These are phyloP conservation scores for Lignosus rhinocerotis DNA, from an alignment of 1,284 basidiomycete genomes.

Conservation along the genomic window DNA sequence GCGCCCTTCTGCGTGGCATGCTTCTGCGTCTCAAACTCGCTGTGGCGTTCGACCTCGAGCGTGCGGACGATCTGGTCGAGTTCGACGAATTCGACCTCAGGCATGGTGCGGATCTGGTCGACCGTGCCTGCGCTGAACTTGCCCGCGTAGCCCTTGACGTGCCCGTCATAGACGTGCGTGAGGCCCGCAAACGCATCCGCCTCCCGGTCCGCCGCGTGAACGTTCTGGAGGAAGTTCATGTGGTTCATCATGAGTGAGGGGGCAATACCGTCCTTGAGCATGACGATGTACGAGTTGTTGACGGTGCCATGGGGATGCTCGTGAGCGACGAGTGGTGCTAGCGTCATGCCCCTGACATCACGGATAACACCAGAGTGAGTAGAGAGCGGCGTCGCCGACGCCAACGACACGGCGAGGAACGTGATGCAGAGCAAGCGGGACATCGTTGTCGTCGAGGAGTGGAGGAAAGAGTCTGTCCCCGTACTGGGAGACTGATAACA, in stretches of 20 bases:
- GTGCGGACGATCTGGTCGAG: constrained; percentile 87
- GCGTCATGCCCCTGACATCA: constrained; percentile 44
- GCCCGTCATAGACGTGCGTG: constrained; percentile 70
- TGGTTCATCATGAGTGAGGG: constrained; percentile 67
- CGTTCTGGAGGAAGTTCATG: constrained; percentile 66
- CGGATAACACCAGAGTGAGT: constrained; percentile 44
- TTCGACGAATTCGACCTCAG: constrained; percentile 94
- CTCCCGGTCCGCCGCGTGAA: constrained; percentile 55
- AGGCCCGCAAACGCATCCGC: constrained; percentile 49
- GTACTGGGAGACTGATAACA: constrained; percentile 24
- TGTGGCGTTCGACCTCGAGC: constrained; percentile 55
- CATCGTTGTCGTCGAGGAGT: constrained; percentile 41
- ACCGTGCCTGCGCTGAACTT: constrained; percentile 77
- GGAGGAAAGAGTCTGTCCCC: constrained; percentile 1
- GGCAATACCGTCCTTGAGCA: constrained; percentile 75
- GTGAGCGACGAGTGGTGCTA: constrained; percentile 56
- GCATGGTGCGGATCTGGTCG: constrained; percentile 79
- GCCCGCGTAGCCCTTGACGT: constrained; percentile 85
- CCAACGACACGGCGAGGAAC: constrained; percentile 46
- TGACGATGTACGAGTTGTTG: constrained; percentile 89
- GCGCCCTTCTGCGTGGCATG: constrained; percentile 65
- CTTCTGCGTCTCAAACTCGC: constrained; percentile 55
- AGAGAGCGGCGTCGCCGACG: constrained; percentile 63
- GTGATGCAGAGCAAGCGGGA: constrained; percentile 38
- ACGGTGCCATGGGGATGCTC: constrained; percentile 71